Base-by-base conservation (phyloP, 2,329 filamentous ascomycete species). In the Colletotrichum theobromicola region DNA sequence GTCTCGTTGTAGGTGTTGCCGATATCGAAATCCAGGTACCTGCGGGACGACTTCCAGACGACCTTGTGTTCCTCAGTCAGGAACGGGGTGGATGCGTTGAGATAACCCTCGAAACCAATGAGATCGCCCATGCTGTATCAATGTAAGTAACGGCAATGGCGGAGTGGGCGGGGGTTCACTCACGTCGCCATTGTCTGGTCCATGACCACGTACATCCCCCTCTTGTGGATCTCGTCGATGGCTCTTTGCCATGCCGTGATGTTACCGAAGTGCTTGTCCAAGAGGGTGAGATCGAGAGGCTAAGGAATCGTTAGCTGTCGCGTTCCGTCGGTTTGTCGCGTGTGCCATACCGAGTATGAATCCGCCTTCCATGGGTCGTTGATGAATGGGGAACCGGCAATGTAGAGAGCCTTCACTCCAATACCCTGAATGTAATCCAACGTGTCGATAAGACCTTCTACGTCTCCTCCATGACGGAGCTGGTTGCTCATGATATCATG, bases 301-400 rank as follows among this genome's bases (percentile, higher is more conserved):
- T 82, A 60, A 28, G 60, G 32, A 57, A 28, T 24, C 6, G 57
- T 64, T 16, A 76, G 72, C 62, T 62, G 84, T 87, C 32, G 12
- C 30, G n/a, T 42, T 34, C 34, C 6, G 16, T n/a, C 12, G 42
- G 18, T 26, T 15, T 16, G 30, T 66, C 7, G 15, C 16, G 37
- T 24, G 32, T 21, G 57, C 30, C 21, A 18, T 77, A 83, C 82
- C 70, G 82, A 83, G 80, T 92, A 93, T 10, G 88, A 87, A 79
- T 93, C 91, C 15, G 89, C 85, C 16, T 87, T 88, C 92, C 92
- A 93, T 8, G 92, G 92, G 77, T 88, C 84, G 79, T 93, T 93
- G 81, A 93, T 89, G 77, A 93, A 88, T 10, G 90, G 86, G 58
- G 89, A 90, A n/a, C 91, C 92, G 34, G 90, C 91, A 61, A 93